phyloP scores from a whole-genome alignment of 164 flowering plant species.

The Berberis vulgaris region DNA sequence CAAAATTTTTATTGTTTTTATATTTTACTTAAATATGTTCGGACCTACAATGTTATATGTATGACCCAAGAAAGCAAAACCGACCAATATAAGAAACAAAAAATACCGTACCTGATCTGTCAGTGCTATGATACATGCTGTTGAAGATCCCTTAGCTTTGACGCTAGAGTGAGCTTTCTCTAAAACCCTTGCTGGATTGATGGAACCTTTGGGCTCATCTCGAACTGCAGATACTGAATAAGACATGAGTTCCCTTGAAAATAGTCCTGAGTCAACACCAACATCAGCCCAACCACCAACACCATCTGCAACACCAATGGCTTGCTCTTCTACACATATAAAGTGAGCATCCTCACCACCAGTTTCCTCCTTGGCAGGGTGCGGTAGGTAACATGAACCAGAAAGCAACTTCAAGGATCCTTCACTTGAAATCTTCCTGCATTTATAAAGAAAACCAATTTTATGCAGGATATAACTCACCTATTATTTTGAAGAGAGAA shows the following conservation, averaged over 20 bases:
- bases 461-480: too few species aligned
- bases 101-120: conserved; percentile 61
- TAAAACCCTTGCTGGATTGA: conserved; percentile 83
- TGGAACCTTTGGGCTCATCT: conserved; percentile 77
- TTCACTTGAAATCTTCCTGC: conserved; percentile 40
- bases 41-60: not conserved
- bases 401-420: conserved; percentile 59
- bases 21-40: too few species aligned
- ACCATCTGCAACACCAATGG: conserved; percentile 97
- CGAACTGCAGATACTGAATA: conserved; percentile 66
- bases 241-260: conserved; percentile 89
- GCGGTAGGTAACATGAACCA: conserved; percentile 86
- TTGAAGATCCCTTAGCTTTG: conserved; percentile 84
- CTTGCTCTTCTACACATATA: conserved; percentile 75
- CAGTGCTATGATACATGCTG: conserved; percentile 92
- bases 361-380: conserved; percentile 89
- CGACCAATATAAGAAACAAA: not conserved
- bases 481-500: too few species aligned
- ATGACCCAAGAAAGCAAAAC: not conserved
- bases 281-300: conserved; percentile 97
- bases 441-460: conserved; percentile 10
- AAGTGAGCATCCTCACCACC: conserved; percentile 99
- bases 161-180: conserved; percentile 84
- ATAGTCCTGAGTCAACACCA: conserved; percentile 77
- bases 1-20: too few species aligned